A percentile compares a stretch with the other conserved stretches of the same genome.
Evolutionary conservation across 176 grass and related monocot genomes (phyloP).

Genomic region (Pharus latifolius): DNA sequence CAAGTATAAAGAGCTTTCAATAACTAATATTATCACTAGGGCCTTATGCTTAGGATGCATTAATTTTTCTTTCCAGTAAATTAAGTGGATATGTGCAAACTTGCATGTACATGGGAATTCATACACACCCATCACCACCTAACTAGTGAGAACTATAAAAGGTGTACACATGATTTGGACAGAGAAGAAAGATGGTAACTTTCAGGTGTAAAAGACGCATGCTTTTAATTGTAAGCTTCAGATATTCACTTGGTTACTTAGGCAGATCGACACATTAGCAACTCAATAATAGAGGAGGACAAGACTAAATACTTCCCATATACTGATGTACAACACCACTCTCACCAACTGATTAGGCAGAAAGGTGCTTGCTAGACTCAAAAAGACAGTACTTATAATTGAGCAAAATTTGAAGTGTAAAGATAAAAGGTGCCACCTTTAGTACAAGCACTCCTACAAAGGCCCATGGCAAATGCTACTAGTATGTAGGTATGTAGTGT

Average conservation of each 20-base stretch:
- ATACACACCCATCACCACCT: constrained; percentile 26
- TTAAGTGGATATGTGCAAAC: constrained; percentile 29
- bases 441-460: not conserved
- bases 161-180: constrained; percentile 30
- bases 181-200: constrained; percentile 30
- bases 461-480: too few species aligned
- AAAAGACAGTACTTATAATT: not conserved
- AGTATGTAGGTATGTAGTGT: too few species aligned
- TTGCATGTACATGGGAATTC: constrained; percentile 20
- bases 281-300: constrained; percentile 18
- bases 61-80: constrained; percentile 50
- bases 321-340: not conserved
- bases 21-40: constrained; percentile 57
- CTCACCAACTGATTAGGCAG: constrained; percentile 34
- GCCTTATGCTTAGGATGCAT: constrained; percentile 39
- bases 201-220: constrained; percentile 35
- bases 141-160: constrained; percentile 20
- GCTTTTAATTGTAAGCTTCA: not conserved
- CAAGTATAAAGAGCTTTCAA: constrained; percentile 31
- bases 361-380: constrained; percentile 2
- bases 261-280: constrained; percentile 21
- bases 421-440: not conserved
- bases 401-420: not conserved
- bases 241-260: not conserved
- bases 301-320: constrained; percentile 4